Conservation (phyloP, 768 basidiomycete genomes). For the Suillus subaureus region DNA sequence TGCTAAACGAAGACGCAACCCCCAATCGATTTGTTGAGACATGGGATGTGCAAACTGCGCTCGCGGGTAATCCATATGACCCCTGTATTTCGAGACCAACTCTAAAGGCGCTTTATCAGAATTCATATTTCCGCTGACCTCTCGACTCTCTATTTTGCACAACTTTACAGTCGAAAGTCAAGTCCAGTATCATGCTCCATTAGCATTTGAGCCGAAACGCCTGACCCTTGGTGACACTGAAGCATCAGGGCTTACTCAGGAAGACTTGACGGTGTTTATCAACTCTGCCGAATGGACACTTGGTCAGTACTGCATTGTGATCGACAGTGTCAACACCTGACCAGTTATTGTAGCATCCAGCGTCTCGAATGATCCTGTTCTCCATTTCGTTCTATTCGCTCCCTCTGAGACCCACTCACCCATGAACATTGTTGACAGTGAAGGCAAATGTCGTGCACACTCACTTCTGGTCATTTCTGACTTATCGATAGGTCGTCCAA, state of each 20-base stretch:
- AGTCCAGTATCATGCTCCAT: constrained; percentile 87
- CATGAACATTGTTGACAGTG: constrained; percentile 59
- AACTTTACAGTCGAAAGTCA: constrained; percentile 96
- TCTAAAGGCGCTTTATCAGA: constrained; percentile 43
- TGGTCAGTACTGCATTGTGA: constrained; percentile 49
- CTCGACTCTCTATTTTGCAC: constrained; percentile 66
- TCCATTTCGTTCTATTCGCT: constrained; percentile 90
- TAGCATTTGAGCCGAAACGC: constrained; percentile 71
- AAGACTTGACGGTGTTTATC: constrained; percentile 89
- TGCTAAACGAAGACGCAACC: constrained; percentile 88
- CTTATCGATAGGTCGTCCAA: constrained; percentile 43
- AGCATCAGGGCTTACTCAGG: constrained; percentile 65
- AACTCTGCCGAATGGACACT: constrained; percentile 97
- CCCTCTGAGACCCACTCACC: constrained; percentile 74
- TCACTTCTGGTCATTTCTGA: constrained; percentile 14
- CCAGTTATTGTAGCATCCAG: constrained; percentile 68
- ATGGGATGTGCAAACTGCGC: constrained; percentile 75
- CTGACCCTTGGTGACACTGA: constrained; percentile 36
- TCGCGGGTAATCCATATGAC: constrained; percentile 55
- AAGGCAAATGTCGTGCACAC: constrained; percentile 41
- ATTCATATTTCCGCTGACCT: constrained; percentile 67
- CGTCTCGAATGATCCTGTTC: constrained; percentile 88
- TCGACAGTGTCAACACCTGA: background rate
- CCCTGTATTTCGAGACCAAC: constrained; percentile 21
- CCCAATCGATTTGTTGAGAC: constrained; percentile 56